These are phyloP conservation scores for Neophaeococcomyces aloes DNA, from an alignment of 2,329 filamentous ascomycete genomes.

Conservation along the genomic window DNA sequence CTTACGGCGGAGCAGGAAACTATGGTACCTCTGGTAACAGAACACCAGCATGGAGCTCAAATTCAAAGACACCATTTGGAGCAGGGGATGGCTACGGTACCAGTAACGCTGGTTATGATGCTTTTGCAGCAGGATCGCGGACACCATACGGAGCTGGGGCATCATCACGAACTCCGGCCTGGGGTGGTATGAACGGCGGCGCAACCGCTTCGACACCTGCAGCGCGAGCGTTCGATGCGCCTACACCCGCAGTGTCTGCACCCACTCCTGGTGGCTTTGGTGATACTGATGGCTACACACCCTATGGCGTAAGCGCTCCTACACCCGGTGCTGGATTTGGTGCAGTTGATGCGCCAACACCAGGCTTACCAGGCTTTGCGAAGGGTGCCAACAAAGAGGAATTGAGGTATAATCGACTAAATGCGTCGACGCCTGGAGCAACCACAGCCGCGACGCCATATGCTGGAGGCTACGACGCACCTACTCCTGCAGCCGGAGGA, in stretches of 20 bases:
- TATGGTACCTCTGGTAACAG: constrained; percentile 41
- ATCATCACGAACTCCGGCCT: constrained; percentile 43
- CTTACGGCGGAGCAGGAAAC: constrained; percentile 55
- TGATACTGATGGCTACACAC: constrained; percentile 37
- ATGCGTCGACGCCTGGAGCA: constrained; percentile 21
- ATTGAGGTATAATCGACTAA: constrained; percentile 16
- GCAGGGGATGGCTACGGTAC: constrained; percentile 42
- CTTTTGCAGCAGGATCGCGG: constrained; percentile 60
- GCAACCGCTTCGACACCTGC: constrained; percentile 25
- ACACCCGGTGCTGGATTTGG: constrained; percentile 29
- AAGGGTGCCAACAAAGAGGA: constrained; percentile 20
- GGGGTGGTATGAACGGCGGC: constrained; percentile 22
- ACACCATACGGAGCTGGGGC: constrained; percentile 61
- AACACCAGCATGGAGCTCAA: constrained; percentile 59
- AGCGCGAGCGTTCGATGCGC: constrained; percentile 54
- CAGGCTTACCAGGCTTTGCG: constrained; percentile 26
- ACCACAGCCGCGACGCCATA: constrained; percentile 47
- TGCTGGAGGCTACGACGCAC: constrained; percentile 41
- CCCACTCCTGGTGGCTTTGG: constrained; percentile 60
- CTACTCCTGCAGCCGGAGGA: constrained; percentile 21
- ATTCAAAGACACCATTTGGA: constrained; percentile 56
- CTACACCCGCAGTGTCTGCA: constrained; percentile 58
- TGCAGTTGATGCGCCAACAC: constrained; percentile 40
- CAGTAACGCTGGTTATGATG: constrained; percentile 58
- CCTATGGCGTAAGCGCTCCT: constrained; percentile 34